Evolutionary conservation across 176 grass and related monocot genomes (phyloP), one percentile per base, ranked within the genome.

Genomic region (Juncus inflexus): DNA sequence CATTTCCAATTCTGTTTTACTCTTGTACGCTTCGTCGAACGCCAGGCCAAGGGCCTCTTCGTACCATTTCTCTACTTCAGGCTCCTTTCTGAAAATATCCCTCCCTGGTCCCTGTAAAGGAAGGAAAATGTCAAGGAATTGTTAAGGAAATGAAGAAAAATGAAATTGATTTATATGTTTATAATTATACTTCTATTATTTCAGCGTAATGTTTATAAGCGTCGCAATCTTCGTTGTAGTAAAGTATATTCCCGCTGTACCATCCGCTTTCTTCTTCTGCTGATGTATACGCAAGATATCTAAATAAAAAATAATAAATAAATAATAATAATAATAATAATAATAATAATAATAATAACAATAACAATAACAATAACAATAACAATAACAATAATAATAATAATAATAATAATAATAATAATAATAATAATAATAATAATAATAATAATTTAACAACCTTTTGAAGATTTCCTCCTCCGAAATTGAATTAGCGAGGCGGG

Each of bases 391-490:
- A 64, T 19, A 65, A 4, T 15, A 50, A 65, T 45, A 36, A 16
- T 36, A 50, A 52, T 15, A 42, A 66, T 36, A 3, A 35, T 19
- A 65, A 4, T 15, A 50, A 65, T 45, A 13, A 9, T 47, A 39
- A 65, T 35, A 43, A 64, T 19, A 65, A 4, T 15, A 50, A 65
- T 45, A 36, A 16, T 36, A 50, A 52, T 15, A 42, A 66, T 36
- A 3, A 35, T 19, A 65, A 4, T 15, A 50, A 65, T 45, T 12
- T 55, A 55, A 50, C 70, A 51, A 99, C 94, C 83, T 92, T 89
- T 77, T 84, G 39, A 99, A 92, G 56, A 78, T 84, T 50, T 92
- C 87, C 70, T 96, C 91, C 74, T 99, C 94, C 3, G 77, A 92
- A 47, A 47, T 47, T 63, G 52, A 81, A 79, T 82, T 79, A 11